Base-by-base conservation (phyloP, 23 red algal genomes). In the Pyropia haitanensis region DNA sequence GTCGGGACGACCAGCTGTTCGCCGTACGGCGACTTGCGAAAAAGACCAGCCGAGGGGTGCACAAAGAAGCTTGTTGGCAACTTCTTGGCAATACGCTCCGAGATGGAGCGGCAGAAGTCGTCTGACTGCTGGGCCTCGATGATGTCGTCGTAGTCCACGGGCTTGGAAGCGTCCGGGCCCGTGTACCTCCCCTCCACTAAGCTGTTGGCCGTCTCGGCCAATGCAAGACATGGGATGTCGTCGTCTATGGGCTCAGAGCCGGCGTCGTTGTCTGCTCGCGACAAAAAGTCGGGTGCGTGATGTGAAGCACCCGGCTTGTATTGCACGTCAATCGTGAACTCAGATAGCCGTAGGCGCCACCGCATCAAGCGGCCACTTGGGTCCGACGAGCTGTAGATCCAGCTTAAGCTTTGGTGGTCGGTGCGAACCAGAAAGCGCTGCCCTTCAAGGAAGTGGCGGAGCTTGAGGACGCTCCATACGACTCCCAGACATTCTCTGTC, bases 401-500 rank as follows among this genome's bases (percentile, higher is more conserved):
- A 73, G 28, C 69, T 56, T 2, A 73, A 8, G 49, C 30, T 17
- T 54, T 19, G 44, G 3, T 78, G 74, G 21, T 66, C n/a, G 27
- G 51, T 51, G 30, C 23, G 18, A 8, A 73, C 2, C 1, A 58
- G 50, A 14, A 60, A 73, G 30, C 17, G 27, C 28, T 26, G 13
- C 26, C 51, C 32, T 32, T 33, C 22, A 5, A 44, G 33, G 27
- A 68, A 79, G 20, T 62, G 26, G 15, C 60, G 60, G 3, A 79
- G 61, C 9, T 26, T 67, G 0, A 44, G 15, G 1, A 70, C 5
- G 6, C 55, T 60, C 49, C 63, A 80, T 1, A 68, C 20, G 0
- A 70, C 51, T 1, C 49, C 48, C 2, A 80, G 63, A 25, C 64
- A 68, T 48, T 80, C 63, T 15, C 51, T 55, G 21, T 68, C 76